phyloP scores from a whole-genome alignment of 2,329 filamentous ascomycete genomes.

The Penicillium sp. region DNA sequence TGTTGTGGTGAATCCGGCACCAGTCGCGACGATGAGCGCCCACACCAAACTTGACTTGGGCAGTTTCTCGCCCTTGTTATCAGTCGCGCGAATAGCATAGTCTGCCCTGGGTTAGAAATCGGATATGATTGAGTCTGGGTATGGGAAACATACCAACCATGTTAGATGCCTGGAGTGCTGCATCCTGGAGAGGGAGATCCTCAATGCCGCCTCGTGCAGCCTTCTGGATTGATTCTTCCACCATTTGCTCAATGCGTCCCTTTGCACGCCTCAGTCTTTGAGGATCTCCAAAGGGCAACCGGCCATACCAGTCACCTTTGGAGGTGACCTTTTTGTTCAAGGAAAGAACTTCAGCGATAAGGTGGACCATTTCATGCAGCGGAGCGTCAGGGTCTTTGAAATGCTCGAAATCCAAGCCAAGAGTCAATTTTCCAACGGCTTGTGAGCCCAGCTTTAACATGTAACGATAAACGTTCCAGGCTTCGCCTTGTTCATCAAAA shows the following conservation, averaged over 20 bases:
- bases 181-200: constrained; percentile 46
- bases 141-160: constrained; percentile 44
- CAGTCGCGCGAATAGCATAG: constrained; percentile 58
- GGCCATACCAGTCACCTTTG: constrained; percentile 59
- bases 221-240: constrained; percentile 28
- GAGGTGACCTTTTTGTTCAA: constrained; percentile 64
- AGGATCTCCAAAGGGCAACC: constrained; percentile 62
- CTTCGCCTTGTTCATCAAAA: constrained; percentile 52
- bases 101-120: constrained; percentile 39
- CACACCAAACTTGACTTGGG: constrained; percentile 49
- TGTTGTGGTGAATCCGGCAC: constrained; percentile 65
- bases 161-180: constrained; percentile 46
- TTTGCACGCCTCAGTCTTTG: constrained; percentile 41
- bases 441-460: constrained; percentile 55
- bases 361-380: constrained; percentile 55
- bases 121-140: fast-evolving
- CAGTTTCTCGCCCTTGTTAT: constrained; percentile 59
- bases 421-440: constrained; percentile 49
- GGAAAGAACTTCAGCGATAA: constrained; percentile 55
- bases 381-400: constrained; percentile 51
- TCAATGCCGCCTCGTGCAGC: constrained; percentile 29
- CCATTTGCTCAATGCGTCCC: constrained; percentile 26
- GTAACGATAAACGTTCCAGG: constrained; percentile 55
- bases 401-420: constrained; percentile 52
- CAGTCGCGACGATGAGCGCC: constrained; percentile 57